Evolutionary conservation across 345 rosid species (phyloP).

Genomic region (Linum trigynum): DNA sequence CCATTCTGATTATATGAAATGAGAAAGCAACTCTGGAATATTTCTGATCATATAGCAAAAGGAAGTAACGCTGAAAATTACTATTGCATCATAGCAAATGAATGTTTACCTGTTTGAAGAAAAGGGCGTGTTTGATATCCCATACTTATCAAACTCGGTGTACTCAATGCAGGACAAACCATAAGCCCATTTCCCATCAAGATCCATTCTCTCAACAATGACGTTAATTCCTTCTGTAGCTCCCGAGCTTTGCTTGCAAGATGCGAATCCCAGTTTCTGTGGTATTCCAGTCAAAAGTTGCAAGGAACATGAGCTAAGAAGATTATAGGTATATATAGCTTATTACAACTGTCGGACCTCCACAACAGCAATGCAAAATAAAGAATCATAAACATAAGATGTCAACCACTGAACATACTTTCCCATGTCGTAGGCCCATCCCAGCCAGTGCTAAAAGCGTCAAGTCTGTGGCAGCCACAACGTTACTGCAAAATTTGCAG

Average conservation of each 20-base stretch:
- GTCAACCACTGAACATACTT: constrained; percentile 32
- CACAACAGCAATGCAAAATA: neutral
- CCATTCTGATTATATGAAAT: neutral
- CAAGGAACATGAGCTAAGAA: neutral
- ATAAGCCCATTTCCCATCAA: constrained; percentile 83
- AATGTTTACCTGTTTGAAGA: constrained; percentile 34
- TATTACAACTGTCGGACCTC: neutral
- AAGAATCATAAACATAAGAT: neutral
- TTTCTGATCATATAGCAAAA: neutral
- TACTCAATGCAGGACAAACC: constrained; percentile 93
- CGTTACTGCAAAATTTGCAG: constrained; percentile 55
- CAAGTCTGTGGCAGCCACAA: constrained; percentile 87
- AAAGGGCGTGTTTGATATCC: constrained; percentile 32
- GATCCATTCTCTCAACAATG: constrained; percentile 68
- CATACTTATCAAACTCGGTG: constrained; percentile 78
- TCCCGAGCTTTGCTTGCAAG: constrained; percentile 69
- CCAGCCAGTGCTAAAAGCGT: constrained; percentile 88
- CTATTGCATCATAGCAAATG: neutral
- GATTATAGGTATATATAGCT: neutral
- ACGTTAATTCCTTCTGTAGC: constrained; percentile 89
- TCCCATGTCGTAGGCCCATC: constrained; percentile 61
- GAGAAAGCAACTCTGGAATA: neutral
- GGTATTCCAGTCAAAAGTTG: constrained; percentile 17
- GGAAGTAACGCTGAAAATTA: neutral
- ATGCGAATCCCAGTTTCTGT: constrained; percentile 90